Evolutionary conservation across 768 basidiomycete species (phyloP).

Genomic region (Agrocybe praecox): DNA sequence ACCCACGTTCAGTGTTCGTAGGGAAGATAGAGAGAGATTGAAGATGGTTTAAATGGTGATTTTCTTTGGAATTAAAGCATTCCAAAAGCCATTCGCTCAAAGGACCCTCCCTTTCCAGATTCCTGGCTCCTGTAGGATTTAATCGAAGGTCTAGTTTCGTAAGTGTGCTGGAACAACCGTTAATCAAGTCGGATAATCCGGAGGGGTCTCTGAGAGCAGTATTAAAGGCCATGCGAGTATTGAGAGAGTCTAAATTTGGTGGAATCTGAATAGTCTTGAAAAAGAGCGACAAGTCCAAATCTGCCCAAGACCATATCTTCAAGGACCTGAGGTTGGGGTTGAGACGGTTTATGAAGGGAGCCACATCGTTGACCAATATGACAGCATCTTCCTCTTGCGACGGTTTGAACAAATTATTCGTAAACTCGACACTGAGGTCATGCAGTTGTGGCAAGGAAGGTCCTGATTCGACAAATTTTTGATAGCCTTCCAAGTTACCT

Average conservation of each 20-base stretch:
- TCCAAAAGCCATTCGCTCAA: too few species aligned
- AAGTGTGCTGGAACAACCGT: too few species aligned
- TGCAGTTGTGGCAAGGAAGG: background rate
- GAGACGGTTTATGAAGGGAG: conserved; percentile 42
- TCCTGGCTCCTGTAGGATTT: too few species aligned
- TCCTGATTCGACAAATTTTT: background rate
- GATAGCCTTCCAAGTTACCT: background rate
- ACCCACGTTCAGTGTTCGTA: conserved; percentile 30
- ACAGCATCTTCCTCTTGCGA: conserved; percentile 12
- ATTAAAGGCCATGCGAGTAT: conserved; percentile 40
- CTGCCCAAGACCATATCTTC: conserved; percentile 41
- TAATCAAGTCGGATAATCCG: conserved; percentile 14
- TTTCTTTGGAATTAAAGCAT: too few species aligned
- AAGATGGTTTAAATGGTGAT: too few species aligned
- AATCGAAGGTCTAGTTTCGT: too few species aligned
- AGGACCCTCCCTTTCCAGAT: too few species aligned
- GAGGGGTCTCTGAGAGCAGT: conserved; percentile 35
- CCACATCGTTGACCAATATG: conserved; percentile 32
- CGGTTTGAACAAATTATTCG: background rate
- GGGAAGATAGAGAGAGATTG: conserved; percentile 31
- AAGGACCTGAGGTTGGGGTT: conserved; percentile 34
- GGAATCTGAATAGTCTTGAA: conserved; percentile 35
- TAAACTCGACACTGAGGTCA: background rate
- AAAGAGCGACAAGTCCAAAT: conserved; percentile 41
- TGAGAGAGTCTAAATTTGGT: conserved; percentile 33